These are phyloP conservation scores for Dovyalis caffra DNA, from an alignment of 345 rosid species.

Conservation along the genomic window DNA sequence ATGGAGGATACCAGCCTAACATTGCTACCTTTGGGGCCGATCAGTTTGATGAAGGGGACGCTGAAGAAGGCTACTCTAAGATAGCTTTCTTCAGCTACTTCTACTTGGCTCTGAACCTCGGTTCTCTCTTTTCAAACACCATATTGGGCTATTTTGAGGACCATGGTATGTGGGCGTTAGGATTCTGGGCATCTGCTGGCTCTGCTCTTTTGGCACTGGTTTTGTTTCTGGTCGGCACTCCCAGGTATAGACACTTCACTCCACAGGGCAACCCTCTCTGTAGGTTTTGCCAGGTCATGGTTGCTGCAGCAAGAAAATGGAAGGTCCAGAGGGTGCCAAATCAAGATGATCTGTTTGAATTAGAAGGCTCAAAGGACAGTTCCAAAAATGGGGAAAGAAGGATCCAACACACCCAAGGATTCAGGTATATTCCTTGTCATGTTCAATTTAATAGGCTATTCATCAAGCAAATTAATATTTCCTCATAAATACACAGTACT, in stretches of 20 bases:
- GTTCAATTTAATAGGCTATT: too few relatives aligned
- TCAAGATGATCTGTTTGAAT: conserved; percentile 9
- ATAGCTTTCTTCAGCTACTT: conserved; percentile 34
- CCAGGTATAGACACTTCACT: conserved; percentile 24
- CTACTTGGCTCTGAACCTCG: conserved; percentile 32
- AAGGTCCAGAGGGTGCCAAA: background rate
- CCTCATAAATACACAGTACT: too few relatives aligned
- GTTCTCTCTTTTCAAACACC: conserved; percentile 36
- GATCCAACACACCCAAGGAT: conserved; percentile 19
- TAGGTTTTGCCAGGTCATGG: conserved; percentile 26
- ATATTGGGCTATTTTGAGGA: conserved; percentile 30
- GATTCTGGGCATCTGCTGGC: conserved; percentile 28
- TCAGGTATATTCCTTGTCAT: conserved; percentile 14
- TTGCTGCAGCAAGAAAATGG: conserved; percentile 24
- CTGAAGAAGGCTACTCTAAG: conserved; percentile 18
- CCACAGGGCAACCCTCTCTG: conserved; percentile 31
- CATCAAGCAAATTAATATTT: too few relatives aligned
- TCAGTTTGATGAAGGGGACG: conserved; percentile 22
- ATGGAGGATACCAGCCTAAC: conserved; percentile 35
- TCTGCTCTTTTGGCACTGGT: conserved; percentile 23
- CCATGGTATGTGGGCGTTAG: conserved; percentile 28
- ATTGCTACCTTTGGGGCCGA: conserved; percentile 31
- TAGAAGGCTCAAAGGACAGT: background rate
- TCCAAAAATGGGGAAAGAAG: conserved; percentile 9
- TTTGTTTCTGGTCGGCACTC: conserved; percentile 22